Evolutionary conservation across 129 eudicot species (phyloP), one percentile per base, ranked within the genome.

Genomic region (Flaveria sonorensis): DNA sequence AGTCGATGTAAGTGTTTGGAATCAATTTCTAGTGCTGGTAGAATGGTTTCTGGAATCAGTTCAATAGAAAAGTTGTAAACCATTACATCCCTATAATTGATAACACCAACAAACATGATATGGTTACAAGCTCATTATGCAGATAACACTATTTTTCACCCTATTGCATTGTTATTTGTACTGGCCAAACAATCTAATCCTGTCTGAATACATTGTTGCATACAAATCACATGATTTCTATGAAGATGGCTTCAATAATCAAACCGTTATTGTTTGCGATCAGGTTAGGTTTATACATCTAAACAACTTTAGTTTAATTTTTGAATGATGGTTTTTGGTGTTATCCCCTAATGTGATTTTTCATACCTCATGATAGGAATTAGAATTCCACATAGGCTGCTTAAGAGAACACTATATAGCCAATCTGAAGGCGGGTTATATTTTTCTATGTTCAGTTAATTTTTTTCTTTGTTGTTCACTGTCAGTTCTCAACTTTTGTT

Each of bases 371-470:
- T 83, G 87, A 91, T 93, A 96, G 13, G 96, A 90, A 82, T 88
- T 83, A 79, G 96, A 90, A 69, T 90, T 85, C 72, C 96, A 90
- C 76, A 85, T 93, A 56, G 95, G 97, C 71, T 92, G 96, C 78
- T 65, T 90, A 73, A 90, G 92, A 81, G 84, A 85, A 46, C 50
- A 77, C 50, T 82, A 82, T 70, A 81, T 85, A 80, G 98, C 94
- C 19, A 87, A 87, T 79, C 84, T 92, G 36, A 85, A 83, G 95
- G 92, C 87, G 36, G 9, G 88, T 45, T 61, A 64, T 65, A 19
- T n/a, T 9, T n/a, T 9, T 48, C 20, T 12, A 2, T 30, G 32
- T 63, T 63, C 6, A 8, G 23, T 52, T 16, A 6, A 1, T n/a
- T 10, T 30, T 30, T 71, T 23, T 50, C 32, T 64, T 82, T 42